Evolutionary conservation across 495 filamentous ascomycete genomes (phyloP).

Genomic region (Cercophora sp.): DNA sequence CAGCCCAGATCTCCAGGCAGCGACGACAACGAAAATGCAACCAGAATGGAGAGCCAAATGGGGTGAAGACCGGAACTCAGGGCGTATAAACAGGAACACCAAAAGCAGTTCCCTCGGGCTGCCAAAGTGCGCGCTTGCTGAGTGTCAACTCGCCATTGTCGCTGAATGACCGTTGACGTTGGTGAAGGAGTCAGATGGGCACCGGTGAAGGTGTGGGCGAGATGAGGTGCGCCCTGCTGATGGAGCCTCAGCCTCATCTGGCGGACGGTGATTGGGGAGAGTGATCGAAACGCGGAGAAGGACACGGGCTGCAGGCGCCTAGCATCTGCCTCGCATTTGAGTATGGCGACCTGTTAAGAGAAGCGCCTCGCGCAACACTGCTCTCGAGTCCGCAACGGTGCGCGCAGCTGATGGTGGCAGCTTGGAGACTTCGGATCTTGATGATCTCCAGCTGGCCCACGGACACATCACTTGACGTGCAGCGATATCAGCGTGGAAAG

Average conservation of each 20-base stretch:
- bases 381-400: no score
- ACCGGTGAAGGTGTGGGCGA: slow-evolving; percentile 21
- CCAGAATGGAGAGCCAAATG: slow-evolving; percentile 2
- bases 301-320: slow-evolving; percentile 22
- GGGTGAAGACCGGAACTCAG: slow-evolving; percentile 10
- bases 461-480: no score
- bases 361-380: no score
- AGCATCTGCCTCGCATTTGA: slow-evolving; percentile 17
- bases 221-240: slow-evolving; percentile 29
- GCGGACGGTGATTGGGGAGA: slow-evolving; percentile 21
- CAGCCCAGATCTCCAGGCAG: slow-evolving; percentile 11
- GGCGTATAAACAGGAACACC: slow-evolving; percentile 13
- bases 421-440: no score
- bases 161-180: slow-evolving; percentile 26
- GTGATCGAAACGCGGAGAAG: slow-evolving; percentile 32
- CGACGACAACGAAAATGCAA: slow-evolving; percentile 1
- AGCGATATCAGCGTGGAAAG: no score
- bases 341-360: no score
- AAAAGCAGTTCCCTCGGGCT: slow-evolving; percentile 10
- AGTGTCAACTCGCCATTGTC: slow-evolving; percentile 16
- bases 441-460: no score
- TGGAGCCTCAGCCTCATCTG: slow-evolving; percentile 34
- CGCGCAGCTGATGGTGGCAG: slow-evolving; percentile 16
- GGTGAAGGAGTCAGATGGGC: slow-evolving; percentile 35
- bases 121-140: slow-evolving; percentile 6